Percentiles rank a stretch among this genome's conserved stretches.
phyloP scores from a whole-genome alignment of 129 eudicot species.

The Chrysanthemum seticuspe region DNA sequence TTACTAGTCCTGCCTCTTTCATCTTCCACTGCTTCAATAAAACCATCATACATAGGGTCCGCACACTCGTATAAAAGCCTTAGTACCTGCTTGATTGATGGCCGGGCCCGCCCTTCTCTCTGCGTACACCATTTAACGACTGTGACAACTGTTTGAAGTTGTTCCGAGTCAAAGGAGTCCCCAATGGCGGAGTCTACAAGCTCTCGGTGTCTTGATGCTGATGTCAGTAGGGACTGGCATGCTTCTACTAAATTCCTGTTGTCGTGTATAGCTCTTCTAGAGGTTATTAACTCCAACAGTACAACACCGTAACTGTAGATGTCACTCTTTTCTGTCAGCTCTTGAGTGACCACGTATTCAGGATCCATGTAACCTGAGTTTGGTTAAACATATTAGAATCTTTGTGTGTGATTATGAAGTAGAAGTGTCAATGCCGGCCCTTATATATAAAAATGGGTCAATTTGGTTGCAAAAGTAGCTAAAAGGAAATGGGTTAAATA shows the following conservation, averaged over 20 bases:
- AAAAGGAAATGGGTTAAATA: background rate
- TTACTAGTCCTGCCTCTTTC: conserved; percentile 69
- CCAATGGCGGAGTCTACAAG: conserved; percentile 74
- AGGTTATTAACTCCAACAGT: conserved; percentile 69
- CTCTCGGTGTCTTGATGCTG: conserved; percentile 57
- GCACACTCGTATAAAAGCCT: conserved; percentile 85
- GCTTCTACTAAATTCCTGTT: conserved; percentile 81
- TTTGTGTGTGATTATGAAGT: background rate
- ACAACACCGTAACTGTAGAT: conserved; percentile 95
- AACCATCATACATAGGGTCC: conserved; percentile 81
- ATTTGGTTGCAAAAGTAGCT: background rate
- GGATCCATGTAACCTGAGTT: conserved; percentile 95
- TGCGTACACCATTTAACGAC: conserved; percentile 82
- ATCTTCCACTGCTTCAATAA: conserved; percentile 75
- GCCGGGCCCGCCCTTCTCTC: conserved; percentile 70
- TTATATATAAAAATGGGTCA: background rate
- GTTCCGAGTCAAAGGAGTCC: conserved; percentile 70
- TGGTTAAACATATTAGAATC: background rate
- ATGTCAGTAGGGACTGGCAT: conserved; percentile 46
- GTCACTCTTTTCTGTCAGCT: conserved; percentile 91
- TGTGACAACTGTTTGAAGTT: conserved; percentile 62
- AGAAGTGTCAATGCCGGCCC: no score
- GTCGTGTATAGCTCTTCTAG: conserved; percentile 73
- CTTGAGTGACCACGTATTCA: conserved; percentile 73
- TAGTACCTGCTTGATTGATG: conserved; percentile 84